Evolutionary conservation across 306 rosid genomes (phyloP).

Genomic region (Prunus mira): DNA sequence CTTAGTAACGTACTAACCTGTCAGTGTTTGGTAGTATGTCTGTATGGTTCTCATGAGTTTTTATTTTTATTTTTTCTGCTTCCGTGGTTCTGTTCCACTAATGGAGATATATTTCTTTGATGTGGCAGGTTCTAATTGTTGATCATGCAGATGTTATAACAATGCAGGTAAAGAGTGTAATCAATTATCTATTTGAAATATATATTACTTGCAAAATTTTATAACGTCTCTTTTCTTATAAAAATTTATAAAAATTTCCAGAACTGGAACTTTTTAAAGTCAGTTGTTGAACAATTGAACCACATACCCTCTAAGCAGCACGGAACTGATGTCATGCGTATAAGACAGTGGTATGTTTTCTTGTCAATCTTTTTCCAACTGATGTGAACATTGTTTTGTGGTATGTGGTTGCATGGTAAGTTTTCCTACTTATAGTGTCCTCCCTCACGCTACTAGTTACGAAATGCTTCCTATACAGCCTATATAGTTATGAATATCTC

Average conservation of each 20-base stretch:
- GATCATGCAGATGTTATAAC: constrained; percentile 93
- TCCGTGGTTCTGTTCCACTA: neutral
- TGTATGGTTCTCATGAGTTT: constrained; percentile 1
- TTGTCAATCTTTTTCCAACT: neutral
- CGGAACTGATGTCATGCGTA: constrained; percentile 83
- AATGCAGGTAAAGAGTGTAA: constrained; percentile 67
- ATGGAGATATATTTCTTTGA: constrained; percentile 17
- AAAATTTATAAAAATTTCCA: constrained; percentile 33
- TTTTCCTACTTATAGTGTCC: neutral
- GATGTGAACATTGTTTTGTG: neutral
- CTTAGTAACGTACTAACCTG: neutral
- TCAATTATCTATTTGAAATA: constrained; percentile 19
- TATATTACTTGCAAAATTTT: constrained; percentile 14
- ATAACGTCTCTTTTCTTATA: constrained; percentile 9
- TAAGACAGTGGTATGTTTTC: constrained; percentile 69
- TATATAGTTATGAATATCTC: neutral
- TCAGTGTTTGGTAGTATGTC: constrained; percentile 12
- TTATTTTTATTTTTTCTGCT: neutral
- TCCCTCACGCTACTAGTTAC: neutral
- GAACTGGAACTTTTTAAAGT: constrained; percentile 80
- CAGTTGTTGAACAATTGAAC: constrained; percentile 70
- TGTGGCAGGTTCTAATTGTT: constrained; percentile 74
- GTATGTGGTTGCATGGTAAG: neutral
- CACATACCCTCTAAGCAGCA: constrained; percentile 69
- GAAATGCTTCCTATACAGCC: neutral